Conservation (phyloP, 257 asterid genomes). For the Rauvolfia tetraphylla region DNA sequence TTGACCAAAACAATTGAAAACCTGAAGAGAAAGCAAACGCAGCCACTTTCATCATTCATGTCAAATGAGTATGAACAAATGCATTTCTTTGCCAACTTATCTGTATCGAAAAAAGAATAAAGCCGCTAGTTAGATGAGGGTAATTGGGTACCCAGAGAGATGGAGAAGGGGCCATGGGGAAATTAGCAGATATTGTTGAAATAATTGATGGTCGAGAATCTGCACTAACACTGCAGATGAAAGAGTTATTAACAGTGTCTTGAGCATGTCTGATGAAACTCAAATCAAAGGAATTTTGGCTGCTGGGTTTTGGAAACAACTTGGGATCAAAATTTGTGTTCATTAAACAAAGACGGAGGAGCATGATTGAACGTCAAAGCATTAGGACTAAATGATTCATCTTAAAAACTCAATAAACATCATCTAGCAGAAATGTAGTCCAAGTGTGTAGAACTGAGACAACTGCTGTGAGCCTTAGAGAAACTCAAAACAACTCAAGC, state of each 20-base stretch:
- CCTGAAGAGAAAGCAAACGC: slow-evolving; percentile 28
- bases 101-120: neutral
- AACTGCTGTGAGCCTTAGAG: neutral
- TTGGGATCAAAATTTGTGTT: neutral
- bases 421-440: neutral
- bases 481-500: neutral
- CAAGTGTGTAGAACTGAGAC: neutral
- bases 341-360: neutral
- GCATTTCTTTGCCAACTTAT: neutral
- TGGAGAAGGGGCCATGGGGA: neutral
- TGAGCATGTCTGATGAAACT: neutral
- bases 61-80: neutral
- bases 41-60: slow-evolving; percentile 12
- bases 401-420: neutral
- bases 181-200: neutral
- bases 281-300: neutral
- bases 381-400: neutral
- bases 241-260: neutral
- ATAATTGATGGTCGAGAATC: neutral
- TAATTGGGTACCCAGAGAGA: neutral
- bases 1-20: slow-evolving; percentile 85
- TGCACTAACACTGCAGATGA: neutral
- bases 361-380: neutral
- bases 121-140: neutral
- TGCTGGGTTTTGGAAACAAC: neutral